phyloP scores from a whole-genome alignment of 495 filamentous ascomycete species.

The Staphylotrichum longicolle region DNA sequence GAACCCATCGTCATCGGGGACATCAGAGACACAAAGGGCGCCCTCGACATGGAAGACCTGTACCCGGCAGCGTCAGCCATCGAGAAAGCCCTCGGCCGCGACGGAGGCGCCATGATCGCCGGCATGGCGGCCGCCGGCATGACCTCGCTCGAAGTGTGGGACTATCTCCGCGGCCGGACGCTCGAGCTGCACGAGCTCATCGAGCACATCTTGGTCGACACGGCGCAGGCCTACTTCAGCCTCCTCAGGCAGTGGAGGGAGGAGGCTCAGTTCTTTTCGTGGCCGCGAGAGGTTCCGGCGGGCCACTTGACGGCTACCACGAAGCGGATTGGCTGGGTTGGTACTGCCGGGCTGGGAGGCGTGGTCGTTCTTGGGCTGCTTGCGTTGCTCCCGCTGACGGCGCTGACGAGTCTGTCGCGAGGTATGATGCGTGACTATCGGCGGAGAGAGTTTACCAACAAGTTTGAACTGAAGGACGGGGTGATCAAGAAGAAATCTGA shows the following conservation, averaged over 20 bases:
- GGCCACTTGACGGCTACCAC: background rate
- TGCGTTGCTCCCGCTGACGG: background rate
- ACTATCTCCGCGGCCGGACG: background rate
- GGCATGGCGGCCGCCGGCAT: background rate
- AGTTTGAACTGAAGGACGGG: background rate
- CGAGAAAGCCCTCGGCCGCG: background rate
- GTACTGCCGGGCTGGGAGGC: background rate
- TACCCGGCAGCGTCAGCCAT: background rate
- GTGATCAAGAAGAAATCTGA: background rate
- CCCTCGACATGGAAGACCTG: background rate
- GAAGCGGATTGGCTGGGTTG: background rate
- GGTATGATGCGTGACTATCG: background rate
- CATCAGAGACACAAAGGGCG: background rate
- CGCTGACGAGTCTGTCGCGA: background rate
- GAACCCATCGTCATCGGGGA: background rate
- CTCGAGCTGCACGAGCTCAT: background rate
- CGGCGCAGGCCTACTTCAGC: background rate
- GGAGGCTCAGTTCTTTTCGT: background rate
- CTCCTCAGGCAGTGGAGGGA: background rate
- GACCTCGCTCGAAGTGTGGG: slow-evolving; percentile 1
- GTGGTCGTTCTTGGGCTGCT: background rate
- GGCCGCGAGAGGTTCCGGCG: background rate
- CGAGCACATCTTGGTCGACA: background rate
- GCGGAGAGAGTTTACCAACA: background rate
- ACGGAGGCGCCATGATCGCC: background rate